These are phyloP conservation scores for Rauvolfia tetraphylla DNA, from an alignment of 257 asterid genomes.

Conservation along the genomic window DNA sequence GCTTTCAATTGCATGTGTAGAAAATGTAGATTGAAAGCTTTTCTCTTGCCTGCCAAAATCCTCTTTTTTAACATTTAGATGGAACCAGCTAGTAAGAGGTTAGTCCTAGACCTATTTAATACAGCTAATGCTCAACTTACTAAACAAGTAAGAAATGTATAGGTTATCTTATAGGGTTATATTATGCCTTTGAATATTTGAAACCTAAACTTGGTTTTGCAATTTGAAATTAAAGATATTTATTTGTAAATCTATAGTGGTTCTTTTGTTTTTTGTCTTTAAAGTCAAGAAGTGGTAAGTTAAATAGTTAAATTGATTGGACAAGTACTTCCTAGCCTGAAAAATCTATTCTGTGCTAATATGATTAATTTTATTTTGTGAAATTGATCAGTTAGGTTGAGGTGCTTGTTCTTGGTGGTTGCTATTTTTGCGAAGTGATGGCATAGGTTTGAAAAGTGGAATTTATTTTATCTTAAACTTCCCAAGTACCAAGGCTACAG, in stretches of 20 bases:
- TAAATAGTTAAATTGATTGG: background rate
- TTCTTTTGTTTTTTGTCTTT: background rate
- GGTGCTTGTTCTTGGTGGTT: background rate
- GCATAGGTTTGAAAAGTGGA: background rate
- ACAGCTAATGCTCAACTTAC: background rate
- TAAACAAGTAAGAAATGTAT: background rate
- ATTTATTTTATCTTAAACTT: background rate
- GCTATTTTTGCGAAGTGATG: background rate
- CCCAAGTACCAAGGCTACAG: too few relatives aligned
- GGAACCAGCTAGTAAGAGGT: background rate
- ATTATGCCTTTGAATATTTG: background rate
- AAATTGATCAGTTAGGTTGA: background rate
- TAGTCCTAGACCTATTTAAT: background rate
- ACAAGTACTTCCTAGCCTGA: background rate
- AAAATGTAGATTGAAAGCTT: background rate
- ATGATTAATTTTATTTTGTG: background rate
- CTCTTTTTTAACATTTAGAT: background rate
- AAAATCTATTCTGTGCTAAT: background rate
- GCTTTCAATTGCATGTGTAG: background rate
- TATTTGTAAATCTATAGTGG: background rate
- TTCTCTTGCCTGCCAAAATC: background rate
- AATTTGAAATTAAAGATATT: background rate
- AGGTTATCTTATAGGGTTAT: background rate
- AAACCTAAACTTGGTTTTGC: background rate
- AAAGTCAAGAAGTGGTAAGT: background rate